Conservation (phyloP, 1,284 basidiomycete genomes). For the Porodaedalea pini region DNA sequence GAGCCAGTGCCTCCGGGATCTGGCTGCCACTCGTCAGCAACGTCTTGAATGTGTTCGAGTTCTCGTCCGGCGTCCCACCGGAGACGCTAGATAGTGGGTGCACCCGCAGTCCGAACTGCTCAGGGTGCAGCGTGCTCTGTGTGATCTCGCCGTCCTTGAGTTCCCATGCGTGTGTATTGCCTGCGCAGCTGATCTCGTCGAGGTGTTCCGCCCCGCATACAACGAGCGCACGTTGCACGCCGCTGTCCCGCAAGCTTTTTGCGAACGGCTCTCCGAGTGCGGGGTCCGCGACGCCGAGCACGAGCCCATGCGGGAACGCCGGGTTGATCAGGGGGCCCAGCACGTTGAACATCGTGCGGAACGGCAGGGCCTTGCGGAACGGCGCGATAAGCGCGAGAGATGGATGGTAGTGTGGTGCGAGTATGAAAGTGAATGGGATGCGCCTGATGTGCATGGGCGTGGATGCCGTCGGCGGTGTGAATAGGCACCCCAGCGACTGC, state of each 20-base stretch:
- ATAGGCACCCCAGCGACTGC: conserved; percentile 79
- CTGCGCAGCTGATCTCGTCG: conserved; percentile 93
- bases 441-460: conserved; percentile 52
- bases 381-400: conserved; percentile 82
- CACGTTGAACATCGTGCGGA: conserved; percentile 97
- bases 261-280: conserved; percentile 88
- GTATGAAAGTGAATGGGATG: conserved; percentile 88
- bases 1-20: conserved; percentile 48
- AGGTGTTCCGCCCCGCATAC: conserved; percentile 92
- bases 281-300: conserved; percentile 85
- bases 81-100: conserved; percentile 72
- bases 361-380: conserved; percentile 82
- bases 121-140: conserved; percentile 50
- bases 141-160: conserved; percentile 53
- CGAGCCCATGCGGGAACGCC: conserved; percentile 78
- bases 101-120: conserved; percentile 66
- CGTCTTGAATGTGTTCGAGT: conserved; percentile 61
- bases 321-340: conserved; percentile 96
- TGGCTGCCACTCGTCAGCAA: conserved; percentile 53
- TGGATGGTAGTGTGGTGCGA: conserved; percentile 93
- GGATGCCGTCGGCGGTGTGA: conserved; percentile 63
- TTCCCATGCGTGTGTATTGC: conserved; percentile 79
- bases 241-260: conserved; percentile 61
- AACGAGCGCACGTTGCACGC: conserved; percentile 82
- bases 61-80: conserved; percentile 71